Conservation (phyloP, 768 basidiomycete species). For the Pleurotus eryngii region DNA sequence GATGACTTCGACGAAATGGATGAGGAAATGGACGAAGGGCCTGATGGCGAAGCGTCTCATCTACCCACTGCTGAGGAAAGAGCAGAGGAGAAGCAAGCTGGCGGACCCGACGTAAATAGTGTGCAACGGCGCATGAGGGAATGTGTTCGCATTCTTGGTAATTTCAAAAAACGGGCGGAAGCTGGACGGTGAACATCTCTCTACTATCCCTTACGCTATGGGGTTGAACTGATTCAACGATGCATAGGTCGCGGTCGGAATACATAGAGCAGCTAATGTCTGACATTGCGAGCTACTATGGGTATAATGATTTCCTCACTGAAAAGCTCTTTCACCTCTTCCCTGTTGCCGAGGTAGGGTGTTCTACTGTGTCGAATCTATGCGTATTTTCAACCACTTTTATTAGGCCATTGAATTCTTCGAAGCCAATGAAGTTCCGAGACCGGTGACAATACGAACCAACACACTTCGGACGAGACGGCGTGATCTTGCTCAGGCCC, state of each 20-base stretch:
- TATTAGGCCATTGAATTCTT: constrained; percentile 93
- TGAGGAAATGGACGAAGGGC: constrained; percentile 33
- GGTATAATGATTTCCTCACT: constrained; percentile 92
- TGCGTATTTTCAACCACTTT: neutral
- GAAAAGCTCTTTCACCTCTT: constrained; percentile 96
- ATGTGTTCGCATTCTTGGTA: constrained; percentile 67
- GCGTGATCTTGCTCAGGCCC: constrained; percentile 88
- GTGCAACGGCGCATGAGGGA: constrained; percentile 80
- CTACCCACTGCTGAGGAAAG: constrained; percentile 71
- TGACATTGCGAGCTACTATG: constrained; percentile 95
- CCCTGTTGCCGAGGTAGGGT: constrained; percentile 80
- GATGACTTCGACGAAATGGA: constrained; percentile 49
- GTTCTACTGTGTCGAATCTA: neutral
- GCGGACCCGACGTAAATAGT: constrained; percentile 68
- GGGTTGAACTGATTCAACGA: constrained; percentile 3
- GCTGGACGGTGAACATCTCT: constrained; percentile 56
- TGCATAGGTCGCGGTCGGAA: constrained; percentile 76
- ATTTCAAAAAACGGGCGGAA: constrained; percentile 66
- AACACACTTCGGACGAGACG: constrained; percentile 93
- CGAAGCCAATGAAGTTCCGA: constrained; percentile 92
- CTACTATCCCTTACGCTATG: constrained; percentile 5
- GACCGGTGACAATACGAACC: constrained; percentile 96
- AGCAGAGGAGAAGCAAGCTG: constrained; percentile 65
- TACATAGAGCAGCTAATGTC: constrained; percentile 83
- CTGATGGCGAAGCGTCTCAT: constrained; percentile 49